A percentile compares a stretch with the other conserved stretches of the same genome.
phyloP scores from a whole-genome alignment of 2,329 filamentous ascomycete genomes.

The Calonectria fujianensis region DNA sequence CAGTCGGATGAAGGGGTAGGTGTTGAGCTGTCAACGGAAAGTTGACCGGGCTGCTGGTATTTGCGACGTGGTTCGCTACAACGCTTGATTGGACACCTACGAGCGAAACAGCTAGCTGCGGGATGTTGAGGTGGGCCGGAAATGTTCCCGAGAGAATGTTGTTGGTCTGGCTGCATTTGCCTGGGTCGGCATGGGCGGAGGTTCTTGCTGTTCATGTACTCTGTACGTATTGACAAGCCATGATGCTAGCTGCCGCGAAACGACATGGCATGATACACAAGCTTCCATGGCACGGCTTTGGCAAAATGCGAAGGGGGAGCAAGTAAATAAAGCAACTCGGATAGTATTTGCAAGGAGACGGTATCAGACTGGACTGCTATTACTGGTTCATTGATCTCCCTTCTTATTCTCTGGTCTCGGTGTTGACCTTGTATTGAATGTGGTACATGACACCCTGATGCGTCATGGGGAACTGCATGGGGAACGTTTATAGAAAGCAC shows the following conservation, averaged over 20 bases:
- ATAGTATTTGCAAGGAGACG: neutral
- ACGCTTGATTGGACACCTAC: neutral
- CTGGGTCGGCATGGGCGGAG: neutral
- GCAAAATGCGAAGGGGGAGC: neutral
- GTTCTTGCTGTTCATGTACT: neutral
- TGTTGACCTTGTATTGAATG: conserved; percentile 1
- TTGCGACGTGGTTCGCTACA: neutral
- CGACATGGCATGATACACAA: conserved; percentile 7
- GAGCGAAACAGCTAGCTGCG: neutral
- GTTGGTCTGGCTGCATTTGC: neutral
- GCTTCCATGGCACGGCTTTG: neutral
- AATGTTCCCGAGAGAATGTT: neutral
- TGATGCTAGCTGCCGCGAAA: neutral
- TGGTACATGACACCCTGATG: neutral
- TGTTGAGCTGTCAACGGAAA: conserved; percentile 7
- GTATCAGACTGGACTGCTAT: neutral
- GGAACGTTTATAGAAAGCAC: conserved; percentile 9
- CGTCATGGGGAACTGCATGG: conserved; percentile 16
- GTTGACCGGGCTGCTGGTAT: neutral
- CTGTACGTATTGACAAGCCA: neutral
- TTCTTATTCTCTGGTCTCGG: neutral
- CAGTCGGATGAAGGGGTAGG: neutral
- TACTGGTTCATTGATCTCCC: neutral
- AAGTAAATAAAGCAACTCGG: neutral
- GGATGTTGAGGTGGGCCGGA: neutral